Percentiles rank a stretch among this genome's conserved stretches.
Conservation (phyloP, 768 basidiomycete genomes). For the Pleurotus citrinopileatus region DNA sequence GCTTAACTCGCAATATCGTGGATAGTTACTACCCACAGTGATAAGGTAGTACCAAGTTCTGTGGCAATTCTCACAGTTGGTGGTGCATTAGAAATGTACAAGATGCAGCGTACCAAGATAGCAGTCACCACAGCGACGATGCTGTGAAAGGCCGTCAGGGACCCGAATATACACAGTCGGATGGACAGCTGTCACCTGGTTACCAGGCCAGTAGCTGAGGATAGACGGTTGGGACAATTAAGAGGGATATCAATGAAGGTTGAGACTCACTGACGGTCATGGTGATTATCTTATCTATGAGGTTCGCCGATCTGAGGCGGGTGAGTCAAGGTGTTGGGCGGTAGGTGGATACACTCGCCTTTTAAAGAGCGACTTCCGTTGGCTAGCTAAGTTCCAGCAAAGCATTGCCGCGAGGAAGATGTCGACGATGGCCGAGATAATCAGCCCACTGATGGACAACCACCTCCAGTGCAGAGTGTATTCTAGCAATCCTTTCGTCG, state of each 20-base stretch:
- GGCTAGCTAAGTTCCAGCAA: constrained; percentile 25
- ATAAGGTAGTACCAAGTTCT: constrained; percentile 1
- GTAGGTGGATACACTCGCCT: background rate
- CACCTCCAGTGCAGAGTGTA: constrained; percentile 25
- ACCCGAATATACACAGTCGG: background rate
- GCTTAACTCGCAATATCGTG: background rate
- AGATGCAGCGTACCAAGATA: background rate
- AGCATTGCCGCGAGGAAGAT: constrained; percentile 27
- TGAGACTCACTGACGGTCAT: constrained; percentile 1
- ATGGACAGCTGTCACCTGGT: background rate
- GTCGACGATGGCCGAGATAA: constrained; percentile 25
- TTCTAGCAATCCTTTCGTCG: constrained; percentile 9
- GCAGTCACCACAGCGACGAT: background rate
- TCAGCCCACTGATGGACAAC: constrained; percentile 28
- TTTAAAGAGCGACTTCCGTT: constrained; percentile 18
- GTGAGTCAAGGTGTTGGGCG: background rate
- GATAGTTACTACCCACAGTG: background rate
- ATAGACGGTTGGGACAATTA: background rate
- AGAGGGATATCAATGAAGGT: background rate
- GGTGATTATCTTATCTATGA: background rate
- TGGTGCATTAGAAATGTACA: background rate
- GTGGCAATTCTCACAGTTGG: background rate
- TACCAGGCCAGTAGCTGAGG: background rate
- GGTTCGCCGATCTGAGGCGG: background rate
- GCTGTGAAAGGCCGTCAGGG: background rate